These are phyloP conservation scores for Nicotiana obtusifolia DNA, from an alignment of 257 asterid species.

Conservation along the genomic window DNA sequence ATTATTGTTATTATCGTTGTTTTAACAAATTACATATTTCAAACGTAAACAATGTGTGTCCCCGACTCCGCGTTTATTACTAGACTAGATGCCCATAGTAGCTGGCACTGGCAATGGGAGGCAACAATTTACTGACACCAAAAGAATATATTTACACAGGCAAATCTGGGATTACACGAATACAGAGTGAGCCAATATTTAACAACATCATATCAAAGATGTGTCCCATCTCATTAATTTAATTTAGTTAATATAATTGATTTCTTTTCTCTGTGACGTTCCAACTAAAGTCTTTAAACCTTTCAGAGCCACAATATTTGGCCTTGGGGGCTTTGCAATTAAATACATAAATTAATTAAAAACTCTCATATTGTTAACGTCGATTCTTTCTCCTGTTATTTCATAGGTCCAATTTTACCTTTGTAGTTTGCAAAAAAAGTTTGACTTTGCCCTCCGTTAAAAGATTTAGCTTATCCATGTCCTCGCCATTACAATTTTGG, in stretches of 20 bases:
- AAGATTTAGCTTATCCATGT: too few relatives aligned
- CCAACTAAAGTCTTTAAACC: not conserved
- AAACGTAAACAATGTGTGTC: too few relatives aligned
- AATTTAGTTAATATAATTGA: not conserved
- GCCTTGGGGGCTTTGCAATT: not conserved
- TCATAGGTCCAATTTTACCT: too few relatives aligned
- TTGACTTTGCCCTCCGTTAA: too few relatives aligned
- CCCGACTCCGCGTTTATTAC: too few relatives aligned
- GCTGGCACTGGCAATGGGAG: not conserved
- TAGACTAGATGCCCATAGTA: not conserved
- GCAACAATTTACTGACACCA: not conserved
- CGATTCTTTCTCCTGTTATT: too few relatives aligned
- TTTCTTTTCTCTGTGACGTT: not conserved
- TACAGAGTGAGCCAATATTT: not conserved
- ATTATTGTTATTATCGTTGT: too few relatives aligned
- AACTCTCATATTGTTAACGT: not conserved
- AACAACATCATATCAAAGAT: not conserved
- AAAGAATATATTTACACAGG: not conserved
- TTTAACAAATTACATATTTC: too few relatives aligned
- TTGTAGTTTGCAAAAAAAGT: too few relatives aligned
- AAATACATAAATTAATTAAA: too few relatives aligned
- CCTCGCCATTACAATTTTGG: too few relatives aligned
- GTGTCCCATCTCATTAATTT: not conserved
- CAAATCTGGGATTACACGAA: conserved; percentile 6
- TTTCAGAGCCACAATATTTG: not conserved